Evolutionary conservation across 1,284 basidiomycete genomes (phyloP).

Genomic region (Agroathelia rolfsii): DNA sequence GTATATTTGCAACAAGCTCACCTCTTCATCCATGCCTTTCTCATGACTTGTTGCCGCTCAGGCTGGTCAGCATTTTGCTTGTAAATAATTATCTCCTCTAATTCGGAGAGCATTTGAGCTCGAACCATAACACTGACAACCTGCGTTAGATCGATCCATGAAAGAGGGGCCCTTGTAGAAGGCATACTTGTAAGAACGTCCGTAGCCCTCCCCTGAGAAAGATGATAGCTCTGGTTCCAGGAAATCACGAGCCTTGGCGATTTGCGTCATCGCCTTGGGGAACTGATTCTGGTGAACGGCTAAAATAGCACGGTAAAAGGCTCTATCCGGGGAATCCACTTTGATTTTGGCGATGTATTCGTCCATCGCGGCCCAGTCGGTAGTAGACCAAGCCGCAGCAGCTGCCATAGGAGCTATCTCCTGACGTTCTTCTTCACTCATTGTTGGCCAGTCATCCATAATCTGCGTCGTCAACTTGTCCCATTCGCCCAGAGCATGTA

Average conservation of each 20-base stretch:
- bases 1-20: conserved; percentile 21
- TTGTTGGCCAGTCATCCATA: conserved; percentile 82
- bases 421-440: conserved; percentile 76
- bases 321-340: conserved; percentile 85
- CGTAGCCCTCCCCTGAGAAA: conserved; percentile 93
- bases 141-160: conserved; percentile 2
- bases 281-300: conserved; percentile 96
- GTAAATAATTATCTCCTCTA: conserved; percentile 96
- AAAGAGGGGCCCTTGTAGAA: conserved; percentile 5
- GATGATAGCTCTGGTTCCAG: conserved; percentile 89
- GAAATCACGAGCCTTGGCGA: conserved; percentile 90
- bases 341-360: conserved; percentile 95
- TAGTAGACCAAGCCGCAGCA: conserved; percentile 93
- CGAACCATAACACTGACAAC: conserved; percentile 79
- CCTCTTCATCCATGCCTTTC: conserved; percentile 94
- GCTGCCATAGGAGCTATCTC: conserved; percentile 96
- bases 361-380: conserved; percentile 98
- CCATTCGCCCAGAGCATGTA: conserved; percentile 98
- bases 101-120: conserved; percentile 96
- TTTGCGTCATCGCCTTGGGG: conserved; percentile 81
- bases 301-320: conserved; percentile 94
- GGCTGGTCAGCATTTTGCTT: conserved; percentile 93
- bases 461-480: conserved; percentile 84
- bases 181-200: conserved; percentile 86
- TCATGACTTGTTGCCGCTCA: conserved; percentile 78